Conservation (phyloP, 257 asterid genomes). For the Nicotiana obtusifolia region DNA sequence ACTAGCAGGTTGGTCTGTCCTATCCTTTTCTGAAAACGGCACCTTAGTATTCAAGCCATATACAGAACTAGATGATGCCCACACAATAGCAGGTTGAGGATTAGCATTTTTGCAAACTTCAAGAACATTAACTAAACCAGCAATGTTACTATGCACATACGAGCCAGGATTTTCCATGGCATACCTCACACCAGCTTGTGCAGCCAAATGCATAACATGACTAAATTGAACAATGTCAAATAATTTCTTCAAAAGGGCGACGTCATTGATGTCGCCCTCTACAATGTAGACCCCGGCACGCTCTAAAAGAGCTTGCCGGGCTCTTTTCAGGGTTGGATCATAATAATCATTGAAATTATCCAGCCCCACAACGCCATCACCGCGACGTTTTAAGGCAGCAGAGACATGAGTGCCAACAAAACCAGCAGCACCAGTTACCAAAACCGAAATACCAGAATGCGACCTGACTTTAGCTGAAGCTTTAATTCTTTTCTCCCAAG, state of each 20-base stretch:
- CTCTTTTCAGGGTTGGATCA: slow-evolving; percentile 48
- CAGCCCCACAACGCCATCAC: slow-evolving; percentile 54
- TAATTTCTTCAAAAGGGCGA: slow-evolving; percentile 29
- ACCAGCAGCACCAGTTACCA: slow-evolving; percentile 64
- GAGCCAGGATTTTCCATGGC: slow-evolving; percentile 68
- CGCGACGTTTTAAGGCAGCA: slow-evolving; percentile 44
- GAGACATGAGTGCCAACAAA: slow-evolving; percentile 65
- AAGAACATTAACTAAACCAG: slow-evolving; percentile 51
- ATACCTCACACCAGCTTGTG: slow-evolving; percentile 59
- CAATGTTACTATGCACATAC: slow-evolving; percentile 55
- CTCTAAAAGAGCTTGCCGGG: slow-evolving; percentile 45
- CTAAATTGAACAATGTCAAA: slow-evolving; percentile 43
- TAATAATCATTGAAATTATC: slow-evolving; percentile 56
- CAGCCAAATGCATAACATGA: slow-evolving; percentile 66
- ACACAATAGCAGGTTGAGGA: slow-evolving; percentile 60
- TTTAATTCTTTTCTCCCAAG: slow-evolving; percentile 37
- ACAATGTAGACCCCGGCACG: slow-evolving; percentile 46
- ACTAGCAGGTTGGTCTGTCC: slow-evolving; percentile 62
- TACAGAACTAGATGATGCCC: slow-evolving; percentile 63
- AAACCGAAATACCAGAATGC: slow-evolving; percentile 39
- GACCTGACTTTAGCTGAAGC: slow-evolving; percentile 46
- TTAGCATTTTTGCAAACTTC: slow-evolving; percentile 51
- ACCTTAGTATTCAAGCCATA: slow-evolving; percentile 54
- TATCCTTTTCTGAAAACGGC: slow-evolving; percentile 48
- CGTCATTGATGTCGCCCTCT: slow-evolving; percentile 53